Base-by-base conservation (phyloP, 2,329 filamentous ascomycete species). In the Fusarium goolgardi region DNA sequence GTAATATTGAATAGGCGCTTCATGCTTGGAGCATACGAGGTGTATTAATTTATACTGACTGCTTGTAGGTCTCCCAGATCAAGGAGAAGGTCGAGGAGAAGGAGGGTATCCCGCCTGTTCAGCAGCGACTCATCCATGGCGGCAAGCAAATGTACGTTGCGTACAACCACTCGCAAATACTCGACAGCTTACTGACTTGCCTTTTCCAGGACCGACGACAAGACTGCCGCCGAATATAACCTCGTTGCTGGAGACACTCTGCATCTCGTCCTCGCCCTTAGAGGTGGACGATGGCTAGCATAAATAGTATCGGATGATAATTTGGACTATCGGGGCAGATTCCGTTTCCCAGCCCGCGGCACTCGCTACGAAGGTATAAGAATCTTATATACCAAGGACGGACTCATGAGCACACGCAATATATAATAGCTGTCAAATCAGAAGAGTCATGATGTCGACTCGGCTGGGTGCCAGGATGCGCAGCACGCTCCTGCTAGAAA, bases 81-180 rank as follows among this genome's bases (percentile, higher is more conserved):
- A 99, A 99, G 86, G 96, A 98, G 82, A 94, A 95, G 76, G 96
- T 99, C 57, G 96, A 99, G 81, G 96, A 99, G 84, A 98, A 98
- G 83, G 96, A 98, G 79, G 96, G 96, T 59, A 99, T 99, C 75
- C 95, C 96, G 43, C 96, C 96, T 1, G 94, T 96, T 20, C 96
- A 99, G 82, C 96, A 99, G 82, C 90, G 96, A 61, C 84, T 99
- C 71, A 99, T 99, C 76, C 97, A 91, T 78, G 94, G 95, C 55
- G 96, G 96, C 76, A 99, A 99, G 85, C 96, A 99, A 80, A 97
- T 99, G 96, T 97, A 82, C 65, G 84, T 51, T 40, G 7, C 39
- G 50, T 54, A 31, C 9, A 41, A 44, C 16, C 25, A 43, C 29
- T 39, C 31, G 31, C 13, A 11, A 34, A 20, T 23, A 27, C 23